Evolutionary conservation across 73 alveolate genomes (phyloP).

Genomic region (Tetrahymena elliotti): DNA sequence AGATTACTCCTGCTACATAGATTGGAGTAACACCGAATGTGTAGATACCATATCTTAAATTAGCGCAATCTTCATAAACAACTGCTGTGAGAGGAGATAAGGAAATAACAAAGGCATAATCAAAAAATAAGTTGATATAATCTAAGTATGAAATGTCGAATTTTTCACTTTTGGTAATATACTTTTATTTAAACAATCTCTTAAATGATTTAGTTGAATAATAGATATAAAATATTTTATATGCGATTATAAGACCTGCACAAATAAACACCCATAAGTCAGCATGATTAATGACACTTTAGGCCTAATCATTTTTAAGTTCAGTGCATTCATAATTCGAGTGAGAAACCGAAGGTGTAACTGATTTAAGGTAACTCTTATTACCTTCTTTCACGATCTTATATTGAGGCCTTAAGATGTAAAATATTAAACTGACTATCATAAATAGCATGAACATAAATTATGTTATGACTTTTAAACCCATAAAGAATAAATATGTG

Average conservation of each 20-base stretch:
- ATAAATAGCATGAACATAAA: not conserved
- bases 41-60: not conserved
- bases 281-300: not conserved
- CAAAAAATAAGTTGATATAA: not conserved
- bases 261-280: not conserved
- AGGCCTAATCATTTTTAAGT: not conserved
- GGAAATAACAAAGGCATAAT: not conserved
- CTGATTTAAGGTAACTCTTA: not conserved
- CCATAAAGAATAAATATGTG: not conserved
- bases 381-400: not conserved
- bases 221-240: not conserved
- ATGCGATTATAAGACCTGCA: not conserved
- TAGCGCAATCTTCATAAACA: not conserved
- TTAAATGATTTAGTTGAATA: not conserved
- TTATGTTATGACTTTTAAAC: not conserved
- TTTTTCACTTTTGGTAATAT: not conserved
- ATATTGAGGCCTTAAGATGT: not conserved
- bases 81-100: not conserved
- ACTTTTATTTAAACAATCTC: not conserved
- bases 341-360: not conserved
- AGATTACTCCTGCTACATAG: not conserved
- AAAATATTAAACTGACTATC: not conserved
- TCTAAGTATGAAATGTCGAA: not conserved
- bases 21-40: not conserved
- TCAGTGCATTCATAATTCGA: not conserved